Conservation (phyloP, 2,329 filamentous ascomycete genomes). For the Penicillium hesseltinei region DNA sequence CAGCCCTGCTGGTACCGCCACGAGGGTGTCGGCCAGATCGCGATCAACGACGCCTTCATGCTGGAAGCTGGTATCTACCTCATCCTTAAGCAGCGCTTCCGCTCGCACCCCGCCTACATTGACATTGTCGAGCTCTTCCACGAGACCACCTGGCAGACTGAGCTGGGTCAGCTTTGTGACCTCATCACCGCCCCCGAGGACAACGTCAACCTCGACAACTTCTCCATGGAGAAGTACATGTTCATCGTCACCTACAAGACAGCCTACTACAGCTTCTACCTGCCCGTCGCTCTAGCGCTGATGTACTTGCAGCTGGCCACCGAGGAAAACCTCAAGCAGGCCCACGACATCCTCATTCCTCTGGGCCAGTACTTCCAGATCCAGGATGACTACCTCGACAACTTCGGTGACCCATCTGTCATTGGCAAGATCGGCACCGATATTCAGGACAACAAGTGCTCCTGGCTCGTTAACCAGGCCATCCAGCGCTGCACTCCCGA, state of each 20-base stretch:
- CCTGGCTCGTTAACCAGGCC: conserved; percentile 95
- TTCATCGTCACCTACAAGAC: conserved; percentile 99
- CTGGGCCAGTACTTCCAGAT: conserved; percentile 99
- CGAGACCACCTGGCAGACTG: conserved; percentile 88
- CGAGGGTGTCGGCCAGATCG: conserved; percentile 85
- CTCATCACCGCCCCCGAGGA: conserved; percentile 95
- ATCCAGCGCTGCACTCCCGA: conserved; percentile 75
- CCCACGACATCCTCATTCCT: conserved; percentile 88
- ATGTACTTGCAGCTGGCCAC: conserved; percentile 83
- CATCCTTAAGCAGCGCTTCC: conserved; percentile 92
- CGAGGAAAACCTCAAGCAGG: conserved; percentile 81
- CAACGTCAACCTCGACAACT: conserved; percentile 87
- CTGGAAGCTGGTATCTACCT: conserved; percentile 88
- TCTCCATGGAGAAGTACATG: conserved; percentile 84
- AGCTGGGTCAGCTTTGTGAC: conserved; percentile 92
- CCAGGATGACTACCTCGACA: conserved; percentile 98
- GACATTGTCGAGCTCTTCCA: conserved; percentile 96
- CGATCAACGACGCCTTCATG: conserved; percentile 98
- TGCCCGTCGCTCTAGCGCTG: conserved; percentile 88
- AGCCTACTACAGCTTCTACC: conserved; percentile 98
- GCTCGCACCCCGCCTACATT: conserved; percentile 78
- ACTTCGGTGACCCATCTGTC: conserved; percentile 86
- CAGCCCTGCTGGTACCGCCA: conserved; percentile 96
- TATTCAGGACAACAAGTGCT: conserved; percentile 99
- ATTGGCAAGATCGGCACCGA: conserved; percentile 99